phyloP scores from a whole-genome alignment of 164 flowering plant genomes.

The Annona squamosa region DNA sequence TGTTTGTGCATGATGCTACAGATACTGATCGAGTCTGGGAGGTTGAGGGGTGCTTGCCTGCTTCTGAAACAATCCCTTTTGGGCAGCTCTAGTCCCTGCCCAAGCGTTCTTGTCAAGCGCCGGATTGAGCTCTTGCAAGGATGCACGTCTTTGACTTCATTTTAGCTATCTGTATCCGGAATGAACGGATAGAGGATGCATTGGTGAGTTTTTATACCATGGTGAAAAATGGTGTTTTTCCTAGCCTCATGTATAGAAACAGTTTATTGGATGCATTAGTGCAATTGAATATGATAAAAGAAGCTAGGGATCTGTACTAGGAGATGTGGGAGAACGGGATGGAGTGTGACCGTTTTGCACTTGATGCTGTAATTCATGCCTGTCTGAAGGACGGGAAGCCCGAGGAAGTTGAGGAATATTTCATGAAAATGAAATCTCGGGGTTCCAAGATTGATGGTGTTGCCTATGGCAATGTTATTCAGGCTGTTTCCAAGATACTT shows the following conservation, averaged over 20 bases:
- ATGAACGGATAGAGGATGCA: conserved; percentile 34
- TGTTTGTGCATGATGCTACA: conserved; percentile 45
- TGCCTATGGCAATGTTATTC: conserved; percentile 34
- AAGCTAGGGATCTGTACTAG: conserved; percentile 29
- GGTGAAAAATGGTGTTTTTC: conserved; percentile 29
- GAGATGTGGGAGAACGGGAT: conserved; percentile 35
- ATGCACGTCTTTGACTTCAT: conserved; percentile 41
- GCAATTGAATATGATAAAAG: conserved; percentile 25
- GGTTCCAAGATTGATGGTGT: conserved; percentile 38
- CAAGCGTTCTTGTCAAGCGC: conserved; percentile 22
- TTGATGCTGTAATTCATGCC: conserved; percentile 44
- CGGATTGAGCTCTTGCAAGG: conserved; percentile 28
- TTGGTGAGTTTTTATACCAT: conserved; percentile 35
- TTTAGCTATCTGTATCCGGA: conserved; percentile 37
- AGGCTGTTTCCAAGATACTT: conserved; percentile 41
- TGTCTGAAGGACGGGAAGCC: conserved; percentile 46
- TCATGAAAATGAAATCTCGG: conserved; percentile 36
- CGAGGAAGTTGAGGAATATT: conserved; percentile 41
- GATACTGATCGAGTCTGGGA: conserved; percentile 25
- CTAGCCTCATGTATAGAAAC: conserved; percentile 24
- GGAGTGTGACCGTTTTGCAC: conserved; percentile 31
- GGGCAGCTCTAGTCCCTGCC: conserved; percentile 21
- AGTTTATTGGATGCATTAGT: conserved; percentile 37
- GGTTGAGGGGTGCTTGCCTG: conserved; percentile 7
- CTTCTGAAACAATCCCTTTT: conserved; percentile 27